Percentiles rank a stretch among this genome's conserved stretches.
These are phyloP conservation scores for Zygosaccharomyces kombuchaensis DNA, from an alignment of 805 yeast species.

Conservation along the genomic window DNA sequence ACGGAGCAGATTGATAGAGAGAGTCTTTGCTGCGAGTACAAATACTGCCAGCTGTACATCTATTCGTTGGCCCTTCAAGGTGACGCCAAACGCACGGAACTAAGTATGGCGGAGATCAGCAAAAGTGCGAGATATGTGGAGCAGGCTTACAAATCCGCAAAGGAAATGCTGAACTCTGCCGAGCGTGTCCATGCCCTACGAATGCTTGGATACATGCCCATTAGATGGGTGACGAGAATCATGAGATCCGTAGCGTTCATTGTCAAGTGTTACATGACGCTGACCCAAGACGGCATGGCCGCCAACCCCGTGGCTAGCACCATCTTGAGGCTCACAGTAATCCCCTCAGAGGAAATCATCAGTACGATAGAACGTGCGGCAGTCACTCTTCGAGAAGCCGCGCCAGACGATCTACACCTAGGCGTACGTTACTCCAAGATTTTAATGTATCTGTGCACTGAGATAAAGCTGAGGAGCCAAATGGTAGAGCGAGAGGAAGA, in stretches of 20 bases:
- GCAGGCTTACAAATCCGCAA: conserved; percentile 78
- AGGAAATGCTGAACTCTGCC: conserved; percentile 68
- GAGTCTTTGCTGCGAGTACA: conserved; percentile 72
- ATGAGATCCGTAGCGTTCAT: conserved; percentile 87
- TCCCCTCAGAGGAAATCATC: conserved; percentile 67
- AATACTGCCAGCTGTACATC: conserved; percentile 78
- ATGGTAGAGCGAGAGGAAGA: conserved; percentile 2
- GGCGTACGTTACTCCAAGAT: conserved; percentile 77
- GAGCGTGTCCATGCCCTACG: conserved; percentile 61
- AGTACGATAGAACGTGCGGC: conserved; percentile 68
- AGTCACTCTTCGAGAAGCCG: conserved; percentile 66
- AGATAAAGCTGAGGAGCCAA: conserved; percentile 51
- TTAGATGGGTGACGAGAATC: conserved; percentile 84
- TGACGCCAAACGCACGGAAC: conserved; percentile 34
- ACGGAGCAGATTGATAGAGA: conserved; percentile 53
- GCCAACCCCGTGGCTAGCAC: conserved; percentile 42
- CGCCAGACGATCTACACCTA: conserved; percentile 85
- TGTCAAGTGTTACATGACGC: conserved; percentile 74
- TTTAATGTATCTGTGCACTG: conserved; percentile 68
- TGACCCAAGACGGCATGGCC: conserved; percentile 38
- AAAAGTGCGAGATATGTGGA: conserved; percentile 74
- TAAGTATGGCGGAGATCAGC: conserved; percentile 65
- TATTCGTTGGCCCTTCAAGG: conserved; percentile 73
- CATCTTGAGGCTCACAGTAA: conserved; percentile 54
- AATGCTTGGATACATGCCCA: conserved; percentile 74